Evolutionary conservation across 495 filamentous ascomycete genomes (phyloP).

Genomic region (Penicillium nucicola): DNA sequence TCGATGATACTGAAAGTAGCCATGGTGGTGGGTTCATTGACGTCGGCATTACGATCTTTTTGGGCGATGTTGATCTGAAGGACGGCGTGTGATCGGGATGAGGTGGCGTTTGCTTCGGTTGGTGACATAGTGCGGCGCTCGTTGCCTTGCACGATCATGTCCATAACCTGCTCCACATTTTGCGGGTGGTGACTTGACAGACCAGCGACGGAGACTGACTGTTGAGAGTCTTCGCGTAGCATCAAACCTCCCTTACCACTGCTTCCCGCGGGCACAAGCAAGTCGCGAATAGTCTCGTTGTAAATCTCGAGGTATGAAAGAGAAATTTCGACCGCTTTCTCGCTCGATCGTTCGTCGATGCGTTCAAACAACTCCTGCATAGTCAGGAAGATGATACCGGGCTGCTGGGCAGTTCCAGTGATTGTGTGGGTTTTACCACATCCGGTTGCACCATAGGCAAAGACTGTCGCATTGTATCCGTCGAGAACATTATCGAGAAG

Average conservation of each 20-base stretch:
- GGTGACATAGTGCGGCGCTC: slow-evolving; percentile 94
- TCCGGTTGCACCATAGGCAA: slow-evolving; percentile 96
- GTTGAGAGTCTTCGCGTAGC: slow-evolving; percentile 91
- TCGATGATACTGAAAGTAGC: slow-evolving; percentile 98
- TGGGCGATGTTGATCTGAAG: slow-evolving; percentile 95
- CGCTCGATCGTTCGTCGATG: slow-evolving; percentile 77
- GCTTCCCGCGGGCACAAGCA: slow-evolving; percentile 81
- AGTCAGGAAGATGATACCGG: slow-evolving; percentile 96
- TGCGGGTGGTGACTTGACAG: slow-evolving; percentile 88
- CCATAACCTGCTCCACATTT: slow-evolving; percentile 93
- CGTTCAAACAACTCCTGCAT: slow-evolving; percentile 98
- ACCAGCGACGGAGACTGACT: slow-evolving; percentile 88
- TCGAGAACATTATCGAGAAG: slow-evolving; percentile 94
- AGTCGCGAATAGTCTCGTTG: slow-evolving; percentile 96
- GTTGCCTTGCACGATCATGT: slow-evolving; percentile 96
- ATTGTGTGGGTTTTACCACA: slow-evolving; percentile 99
- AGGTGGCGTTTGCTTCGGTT: slow-evolving; percentile 96
- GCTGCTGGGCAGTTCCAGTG: slow-evolving; percentile 87
- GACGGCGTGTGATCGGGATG: slow-evolving; percentile 96
- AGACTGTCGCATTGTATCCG: slow-evolving; percentile 98
- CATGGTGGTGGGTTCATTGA: slow-evolving; percentile 96
- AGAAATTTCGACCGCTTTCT: slow-evolving; percentile 86
- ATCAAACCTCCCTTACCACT: slow-evolving; percentile 86
- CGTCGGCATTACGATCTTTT: slow-evolving; percentile 87
- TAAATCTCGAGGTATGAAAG: slow-evolving; percentile 98